A percentile compares a stretch with the other conserved stretches of the same genome.
Conservation (phyloP, 169 alveolate species). For the Theileria luwenshuni region DNA sequence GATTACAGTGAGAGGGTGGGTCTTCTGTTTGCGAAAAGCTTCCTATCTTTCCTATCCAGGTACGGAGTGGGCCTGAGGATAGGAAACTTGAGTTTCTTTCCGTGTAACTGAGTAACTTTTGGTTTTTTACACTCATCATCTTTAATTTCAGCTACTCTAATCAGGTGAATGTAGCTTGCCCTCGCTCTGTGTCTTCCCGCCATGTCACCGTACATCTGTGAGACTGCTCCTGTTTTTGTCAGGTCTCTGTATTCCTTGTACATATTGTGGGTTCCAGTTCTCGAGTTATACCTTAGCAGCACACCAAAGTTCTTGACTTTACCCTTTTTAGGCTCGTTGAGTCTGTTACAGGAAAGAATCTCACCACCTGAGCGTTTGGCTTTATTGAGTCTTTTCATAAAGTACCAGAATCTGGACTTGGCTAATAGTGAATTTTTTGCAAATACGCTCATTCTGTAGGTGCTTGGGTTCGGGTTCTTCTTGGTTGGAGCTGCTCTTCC, state of each 20-base stretch:
- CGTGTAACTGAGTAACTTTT: conserved; percentile 83
- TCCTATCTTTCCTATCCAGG: conserved; percentile 42
- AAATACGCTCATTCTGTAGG: conserved; percentile 96
- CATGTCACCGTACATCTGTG: conserved; percentile 96
- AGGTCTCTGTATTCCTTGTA: conserved; percentile 98
- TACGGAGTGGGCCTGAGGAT: conserved; percentile 56
- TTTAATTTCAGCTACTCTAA: conserved; percentile 86
- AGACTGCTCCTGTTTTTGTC: conserved; percentile 94
- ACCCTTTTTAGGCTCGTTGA: conserved; percentile 87
- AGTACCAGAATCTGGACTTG: conserved; percentile 96
- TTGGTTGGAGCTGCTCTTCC: conserved; percentile 96
- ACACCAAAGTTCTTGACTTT: conserved; percentile 96
- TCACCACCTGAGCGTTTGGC: conserved; percentile 95
- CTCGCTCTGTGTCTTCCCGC: conserved; percentile 98
- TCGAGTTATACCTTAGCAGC: conserved; percentile 95
- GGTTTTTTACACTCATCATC: conserved; percentile 85
- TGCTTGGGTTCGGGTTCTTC: conserved; percentile 87
- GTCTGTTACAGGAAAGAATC: conserved; percentile 89
- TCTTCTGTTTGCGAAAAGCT: conserved; percentile 35
- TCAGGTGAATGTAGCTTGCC: conserved; percentile 91
- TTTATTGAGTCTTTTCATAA: conserved; percentile 93
- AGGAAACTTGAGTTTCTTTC: conserved; percentile 90
- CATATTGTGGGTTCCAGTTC: conserved; percentile 98
- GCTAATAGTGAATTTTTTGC: conserved; percentile 96
- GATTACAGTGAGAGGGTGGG: conserved; percentile 51